Base-by-base conservation (phyloP, 805 yeast species). In the Naumovozyma castellii region DNA sequence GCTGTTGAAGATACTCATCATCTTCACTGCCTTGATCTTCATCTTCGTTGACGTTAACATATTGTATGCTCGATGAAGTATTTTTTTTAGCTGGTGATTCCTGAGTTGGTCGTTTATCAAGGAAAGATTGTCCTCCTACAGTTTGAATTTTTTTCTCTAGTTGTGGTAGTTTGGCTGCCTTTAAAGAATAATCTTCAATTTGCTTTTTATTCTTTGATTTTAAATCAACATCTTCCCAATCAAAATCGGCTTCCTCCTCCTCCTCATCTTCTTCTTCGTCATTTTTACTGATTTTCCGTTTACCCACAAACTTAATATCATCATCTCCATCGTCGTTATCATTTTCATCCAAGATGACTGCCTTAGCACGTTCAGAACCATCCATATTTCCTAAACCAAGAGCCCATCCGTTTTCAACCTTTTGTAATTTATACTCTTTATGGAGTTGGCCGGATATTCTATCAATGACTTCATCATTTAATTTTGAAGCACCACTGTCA, bases 401-500 rank as follows among this genome's bases (percentile, higher is more conserved):
- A 0, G 87, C 76, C 84, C 92, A 88, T 0, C 97, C 97, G 47
- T 78, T 80, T 9, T 80, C 84, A 31, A 80, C 83, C 47, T 80
- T 75, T 16, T 81, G 73, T 37, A 92, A 69, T 35, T 80, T 73
- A 52, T 92, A 92, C 45, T 79, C 79, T 43, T 78, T 69, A 46
- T 82, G 84, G 46, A 73, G 77, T 49, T 87, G 95, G 31, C 97
- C 84, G 0, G 95, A 87, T 3, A 92, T 75, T 38, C 96, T 68
- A 27, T 50, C 44, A 9, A 44, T 36, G 2, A 49, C 45, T 3
- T 47, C 51, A 39, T 64, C 69, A 4, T 69, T 67, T 12, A 55
- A 16, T 30, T 50, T 53, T 1, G 62, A 57, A 8, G 64, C 57
- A 12, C 62, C 63, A 12, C 68, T 73, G 32, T 68, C 76, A 29